phyloP scores from a whole-genome alignment of 805 yeast genomes.

The Osmozyma mogii region DNA sequence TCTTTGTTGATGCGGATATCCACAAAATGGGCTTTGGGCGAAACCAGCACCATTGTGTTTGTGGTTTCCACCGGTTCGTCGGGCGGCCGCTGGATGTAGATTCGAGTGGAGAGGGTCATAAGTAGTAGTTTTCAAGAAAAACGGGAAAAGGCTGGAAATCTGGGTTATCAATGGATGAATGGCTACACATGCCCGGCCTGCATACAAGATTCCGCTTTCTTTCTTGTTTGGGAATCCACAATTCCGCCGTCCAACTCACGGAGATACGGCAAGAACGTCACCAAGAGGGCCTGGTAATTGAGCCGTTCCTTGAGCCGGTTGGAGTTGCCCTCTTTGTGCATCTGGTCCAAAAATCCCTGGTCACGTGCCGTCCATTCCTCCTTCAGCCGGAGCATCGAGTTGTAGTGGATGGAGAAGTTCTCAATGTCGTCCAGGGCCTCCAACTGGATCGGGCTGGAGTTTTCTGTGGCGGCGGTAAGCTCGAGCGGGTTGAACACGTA shows the following conservation, averaged over 20 bases:
- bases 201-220: no score
- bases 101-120: conserved; percentile 38
- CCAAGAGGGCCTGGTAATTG: conserved; percentile 27
- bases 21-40: conserved; percentile 38
- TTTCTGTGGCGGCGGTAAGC: conserved; percentile 7
- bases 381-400: conserved; percentile 26
- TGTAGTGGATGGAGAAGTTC: conserved; percentile 41
- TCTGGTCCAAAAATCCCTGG: conserved; percentile 17
- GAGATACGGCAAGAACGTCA: conserved; percentile 26
- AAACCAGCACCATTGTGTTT: conserved; percentile 39
- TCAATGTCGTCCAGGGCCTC: conserved; percentile 46
- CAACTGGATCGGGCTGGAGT: conserved; percentile 30
- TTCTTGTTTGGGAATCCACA: no score
- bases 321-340: conserved; percentile 13
- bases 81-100: conserved; percentile 48
- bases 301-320: conserved; percentile 17
- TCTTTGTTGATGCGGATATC: conserved; percentile 32
- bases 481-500: conserved; percentile 45
- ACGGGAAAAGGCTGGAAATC: no score
- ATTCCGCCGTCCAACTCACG: conserved; percentile 30
- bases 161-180: no score
- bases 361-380: conserved; percentile 37
- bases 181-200: no score
- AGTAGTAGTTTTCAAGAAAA: no score
- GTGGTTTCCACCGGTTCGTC: conserved; percentile 35